Evolutionary conservation across 768 basidiomycete genomes (phyloP), one percentile per base, ranked within the genome.

Genomic region (Leccinum subtestaceum): DNA sequence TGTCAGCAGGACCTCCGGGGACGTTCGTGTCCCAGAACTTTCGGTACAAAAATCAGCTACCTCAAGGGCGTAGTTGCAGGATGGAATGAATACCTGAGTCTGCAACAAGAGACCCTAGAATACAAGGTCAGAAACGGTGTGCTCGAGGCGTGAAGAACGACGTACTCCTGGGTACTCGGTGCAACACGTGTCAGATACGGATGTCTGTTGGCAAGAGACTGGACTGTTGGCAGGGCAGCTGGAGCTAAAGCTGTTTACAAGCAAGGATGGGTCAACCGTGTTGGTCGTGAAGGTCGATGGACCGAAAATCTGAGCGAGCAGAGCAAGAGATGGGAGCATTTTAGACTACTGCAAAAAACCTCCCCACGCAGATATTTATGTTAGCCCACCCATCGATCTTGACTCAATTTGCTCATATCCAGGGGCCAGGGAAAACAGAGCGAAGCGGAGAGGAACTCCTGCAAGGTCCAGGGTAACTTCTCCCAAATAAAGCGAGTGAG

Each of bases 21-120:
- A 86, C 84, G 48, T 83, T 68, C 1, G 84, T 86, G 60, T 91
- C 87, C 88, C 89, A 91, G 72, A 89, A 88, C 84, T 88, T 68
- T 13, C 25, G 19, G n/a, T 5, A 58, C 9, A 25, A 57, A 36
- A 17, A 23, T 69, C 55, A 66, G 56, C 5, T 3, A 9, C 34
- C n/a, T 40, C 4, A 2, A 7, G 15, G 32, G 1, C 8, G 43
- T 43, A 5, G 31, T 8, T 4, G 8, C 7, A 0, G 25, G 46
- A 11, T 48, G 12, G 36, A n/a, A 49, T 19, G 17, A 43, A 32
- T 62, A 77, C 79, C 73, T 83, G 83, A 0, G 81, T 80, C 60
- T 87, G 86, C 55, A 86, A 60, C 25, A 88, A 63, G 53, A 84
- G 75, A 46, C 87, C 87, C 86, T 89, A 59, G 12, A 51, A 49